Evolutionary conservation across 2,329 filamentous ascomycete species (phyloP).

Genomic region (Ophidiomyces ophidiicola): DNA sequence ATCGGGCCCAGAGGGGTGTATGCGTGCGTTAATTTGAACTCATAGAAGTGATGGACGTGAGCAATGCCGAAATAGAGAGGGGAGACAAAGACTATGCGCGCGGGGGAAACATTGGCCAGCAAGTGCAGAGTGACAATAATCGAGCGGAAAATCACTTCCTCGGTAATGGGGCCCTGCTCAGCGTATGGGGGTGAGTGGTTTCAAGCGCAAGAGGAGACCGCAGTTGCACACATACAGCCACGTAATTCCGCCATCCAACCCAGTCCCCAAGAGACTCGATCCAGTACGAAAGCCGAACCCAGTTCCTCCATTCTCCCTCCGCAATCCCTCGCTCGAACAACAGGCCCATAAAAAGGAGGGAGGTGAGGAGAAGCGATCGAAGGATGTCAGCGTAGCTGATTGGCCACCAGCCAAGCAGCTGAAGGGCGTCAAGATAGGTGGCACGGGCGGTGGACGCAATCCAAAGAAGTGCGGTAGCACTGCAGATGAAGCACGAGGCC

Average conservation of each 20-base stretch:
- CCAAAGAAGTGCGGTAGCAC: constrained; percentile 53
- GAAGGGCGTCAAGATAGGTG: constrained; percentile 45
- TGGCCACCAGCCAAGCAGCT: constrained; percentile 72
- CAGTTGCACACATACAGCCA: constrained; percentile 51
- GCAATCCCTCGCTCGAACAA: constrained; percentile 68
- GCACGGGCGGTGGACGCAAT: constrained; percentile 45
- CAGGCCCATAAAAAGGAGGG: constrained; percentile 55
- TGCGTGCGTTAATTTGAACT: constrained; percentile 73
- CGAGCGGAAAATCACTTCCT: constrained; percentile 88
- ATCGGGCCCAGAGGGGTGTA: constrained; percentile 51
- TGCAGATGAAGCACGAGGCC: constrained; percentile 58
- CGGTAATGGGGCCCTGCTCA: constrained; percentile 65
- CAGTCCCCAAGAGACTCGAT: constrained; percentile 55
- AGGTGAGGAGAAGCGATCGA: constrained; percentile 57
- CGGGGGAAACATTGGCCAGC: constrained; percentile 48
- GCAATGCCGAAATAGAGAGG: constrained; percentile 87
- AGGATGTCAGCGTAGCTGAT: constrained; percentile 52
- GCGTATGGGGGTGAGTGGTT: constrained; percentile 14
- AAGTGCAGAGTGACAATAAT: constrained; percentile 73
- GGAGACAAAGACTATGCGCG: constrained; percentile 60
- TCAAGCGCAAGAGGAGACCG: constrained; percentile 16
- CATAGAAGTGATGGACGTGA: constrained; percentile 91
- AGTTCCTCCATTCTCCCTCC: constrained; percentile 56
- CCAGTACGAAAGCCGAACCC: constrained; percentile 46
- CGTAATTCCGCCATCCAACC: constrained; percentile 74